phyloP scores from a whole-genome alignment of 2,329 filamentous ascomycete species.

The Fusarium armeniacum region DNA sequence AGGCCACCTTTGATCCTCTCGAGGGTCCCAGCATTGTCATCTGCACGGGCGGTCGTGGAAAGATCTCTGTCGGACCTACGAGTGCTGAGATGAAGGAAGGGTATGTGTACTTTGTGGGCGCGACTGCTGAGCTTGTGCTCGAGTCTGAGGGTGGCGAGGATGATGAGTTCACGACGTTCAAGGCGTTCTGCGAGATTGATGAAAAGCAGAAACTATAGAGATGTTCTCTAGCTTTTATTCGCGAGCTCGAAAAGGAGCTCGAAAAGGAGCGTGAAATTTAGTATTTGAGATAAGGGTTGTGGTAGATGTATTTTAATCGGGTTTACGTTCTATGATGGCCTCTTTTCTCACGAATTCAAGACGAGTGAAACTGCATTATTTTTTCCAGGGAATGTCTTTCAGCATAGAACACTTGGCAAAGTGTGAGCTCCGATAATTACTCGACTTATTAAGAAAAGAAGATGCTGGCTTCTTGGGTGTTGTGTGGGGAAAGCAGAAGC shows the following conservation, averaged over 20 bases:
- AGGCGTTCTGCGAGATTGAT: conserved; percentile 91
- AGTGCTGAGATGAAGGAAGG: conserved; percentile 80
- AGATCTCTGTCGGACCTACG: conserved; percentile 87
- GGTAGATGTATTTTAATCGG: conserved; percentile 24
- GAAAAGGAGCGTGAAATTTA: background rate
- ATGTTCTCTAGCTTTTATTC: background rate
- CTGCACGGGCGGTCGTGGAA: conserved; percentile 86
- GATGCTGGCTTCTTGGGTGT: no score
- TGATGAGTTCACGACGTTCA: conserved; percentile 87
- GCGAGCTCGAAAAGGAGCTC: conserved; percentile 4
- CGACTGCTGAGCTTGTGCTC: conserved; percentile 85
- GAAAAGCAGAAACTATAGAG: conserved; percentile 53
- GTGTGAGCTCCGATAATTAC: no score
- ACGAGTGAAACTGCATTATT: no score
- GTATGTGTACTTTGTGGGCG: conserved; percentile 86
- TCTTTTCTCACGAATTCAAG: background rate
- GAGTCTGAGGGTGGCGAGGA: conserved; percentile 73
- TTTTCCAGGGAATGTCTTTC: no score
- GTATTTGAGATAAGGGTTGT: background rate
- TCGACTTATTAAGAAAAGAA: no score
- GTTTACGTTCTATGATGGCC: background rate
- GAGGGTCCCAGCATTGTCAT: conserved; percentile 93
- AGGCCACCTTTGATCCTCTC: conserved; percentile 89
- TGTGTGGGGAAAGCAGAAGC: no score
- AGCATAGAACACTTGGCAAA: no score